Percentiles rank a stretch among this genome's conserved stretches.
phyloP scores from a whole-genome alignment of 305 asterid species.

The Fraxinus ornus region DNA sequence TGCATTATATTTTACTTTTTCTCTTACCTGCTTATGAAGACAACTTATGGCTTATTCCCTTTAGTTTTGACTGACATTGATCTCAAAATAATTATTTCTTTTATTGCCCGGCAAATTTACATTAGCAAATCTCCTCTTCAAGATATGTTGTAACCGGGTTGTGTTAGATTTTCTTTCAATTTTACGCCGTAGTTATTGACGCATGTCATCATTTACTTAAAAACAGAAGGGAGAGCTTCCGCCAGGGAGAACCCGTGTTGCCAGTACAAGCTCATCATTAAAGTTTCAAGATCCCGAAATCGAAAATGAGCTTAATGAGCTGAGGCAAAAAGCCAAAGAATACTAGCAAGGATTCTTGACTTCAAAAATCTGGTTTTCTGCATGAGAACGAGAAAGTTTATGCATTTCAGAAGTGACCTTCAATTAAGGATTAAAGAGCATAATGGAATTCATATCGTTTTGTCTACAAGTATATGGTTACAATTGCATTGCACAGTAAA shows the following conservation, averaged over 20 bases:
- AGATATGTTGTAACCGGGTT: not conserved
- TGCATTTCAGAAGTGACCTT: not conserved
- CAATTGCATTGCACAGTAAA: not conserved
- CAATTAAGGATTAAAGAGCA: not conserved
- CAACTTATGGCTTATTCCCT: too few relatives aligned
- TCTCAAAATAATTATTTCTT: not conserved
- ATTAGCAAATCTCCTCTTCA: not conserved
- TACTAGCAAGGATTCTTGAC: conserved; percentile 32
- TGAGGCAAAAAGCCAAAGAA: conserved; percentile 76
- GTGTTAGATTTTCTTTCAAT: not conserved
- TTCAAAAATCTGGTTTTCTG: not conserved
- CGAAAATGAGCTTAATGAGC: conserved; percentile 81
- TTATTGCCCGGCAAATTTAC: not conserved
- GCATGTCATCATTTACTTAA: conserved; percentile 8
- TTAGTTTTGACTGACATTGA: not conserved
- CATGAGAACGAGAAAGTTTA: not conserved
- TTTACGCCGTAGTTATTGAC: not conserved
- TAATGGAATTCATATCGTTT: not conserved
- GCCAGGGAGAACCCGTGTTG: conserved; percentile 63
- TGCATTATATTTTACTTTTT: not conserved
- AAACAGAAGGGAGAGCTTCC: conserved; percentile 95
- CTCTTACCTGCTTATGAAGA: too few relatives aligned
- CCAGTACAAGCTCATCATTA: conserved; percentile 40
- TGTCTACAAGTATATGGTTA: not conserved
- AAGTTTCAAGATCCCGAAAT: conserved; percentile 84